Percentiles rank a stretch among this genome's conserved stretches.
Conservation (phyloP, 257 asterid genomes). For the Solanum medicagineum region DNA sequence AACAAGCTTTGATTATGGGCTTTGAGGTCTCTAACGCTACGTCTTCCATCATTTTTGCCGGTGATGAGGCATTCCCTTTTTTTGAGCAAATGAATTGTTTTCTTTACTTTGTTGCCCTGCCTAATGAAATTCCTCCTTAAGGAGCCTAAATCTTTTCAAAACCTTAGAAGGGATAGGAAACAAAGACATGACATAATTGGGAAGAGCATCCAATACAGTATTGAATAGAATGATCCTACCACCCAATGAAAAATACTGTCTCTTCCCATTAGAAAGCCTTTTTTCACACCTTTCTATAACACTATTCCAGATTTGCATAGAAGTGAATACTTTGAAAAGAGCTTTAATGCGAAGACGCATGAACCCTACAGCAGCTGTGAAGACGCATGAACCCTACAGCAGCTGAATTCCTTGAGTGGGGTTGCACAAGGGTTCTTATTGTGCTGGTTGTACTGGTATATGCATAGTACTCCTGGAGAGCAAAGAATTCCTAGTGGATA, state of each 20-base stretch:
- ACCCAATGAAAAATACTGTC: neutral
- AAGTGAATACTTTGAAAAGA: no score
- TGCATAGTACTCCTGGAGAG: no score
- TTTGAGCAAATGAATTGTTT: neutral
- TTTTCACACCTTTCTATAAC: no score
- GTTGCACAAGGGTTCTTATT: no score
- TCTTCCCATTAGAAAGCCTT: neutral
- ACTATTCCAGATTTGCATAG: no score
- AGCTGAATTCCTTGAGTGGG: no score
- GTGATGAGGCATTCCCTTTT: neutral
- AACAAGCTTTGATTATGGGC: neutral
- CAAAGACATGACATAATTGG: neutral
- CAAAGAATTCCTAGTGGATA: no score
- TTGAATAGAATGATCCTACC: neutral
- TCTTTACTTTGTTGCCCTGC: neutral
- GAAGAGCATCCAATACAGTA: neutral
- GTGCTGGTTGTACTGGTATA: no score
- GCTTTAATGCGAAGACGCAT: no score
- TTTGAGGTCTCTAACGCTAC: neutral
- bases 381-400: no score
- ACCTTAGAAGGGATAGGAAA: neutral
- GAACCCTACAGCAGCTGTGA: no score
- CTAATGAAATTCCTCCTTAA: neutral
- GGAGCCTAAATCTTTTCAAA: neutral
- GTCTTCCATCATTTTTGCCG: neutral